A percentile compares a stretch with the other conserved stretches of the same genome.
phyloP scores from a whole-genome alignment of 2,329 filamentous ascomycete species.

The Ophiostoma triangulosporum region DNA sequence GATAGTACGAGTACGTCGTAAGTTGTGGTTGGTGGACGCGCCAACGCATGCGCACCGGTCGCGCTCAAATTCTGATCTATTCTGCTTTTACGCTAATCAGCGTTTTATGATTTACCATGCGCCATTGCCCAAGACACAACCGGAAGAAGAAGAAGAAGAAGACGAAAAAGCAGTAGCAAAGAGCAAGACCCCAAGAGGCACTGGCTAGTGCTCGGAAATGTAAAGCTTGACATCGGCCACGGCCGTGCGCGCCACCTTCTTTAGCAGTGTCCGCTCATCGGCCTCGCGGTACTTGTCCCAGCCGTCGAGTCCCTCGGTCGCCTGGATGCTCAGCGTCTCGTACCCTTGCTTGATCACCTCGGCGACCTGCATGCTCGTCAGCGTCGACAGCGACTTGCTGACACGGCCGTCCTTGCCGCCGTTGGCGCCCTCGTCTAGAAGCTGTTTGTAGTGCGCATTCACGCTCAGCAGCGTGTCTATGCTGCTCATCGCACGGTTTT shows the following conservation, averaged over 20 bases:
- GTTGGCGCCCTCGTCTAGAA: constrained; percentile 45
- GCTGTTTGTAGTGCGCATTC: constrained; percentile 71
- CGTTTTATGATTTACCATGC: not conserved
- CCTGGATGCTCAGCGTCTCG: constrained; percentile 83
- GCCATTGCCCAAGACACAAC: not conserved
- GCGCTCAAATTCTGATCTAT: not conserved
- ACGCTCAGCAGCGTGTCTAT: constrained; percentile 78
- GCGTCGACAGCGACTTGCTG: constrained; percentile 36
- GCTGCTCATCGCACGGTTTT: constrained; percentile 35
- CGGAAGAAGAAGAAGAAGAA: not conserved
- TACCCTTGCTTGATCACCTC: constrained; percentile 94
- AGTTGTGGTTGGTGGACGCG: not conserved
- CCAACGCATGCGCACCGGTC: not conserved
- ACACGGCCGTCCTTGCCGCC: constrained; percentile 25
- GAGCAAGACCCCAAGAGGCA: not conserved
- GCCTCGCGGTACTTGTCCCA: constrained; percentile 82
- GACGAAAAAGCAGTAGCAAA: not conserved
- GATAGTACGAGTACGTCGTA: too few relatives aligned
- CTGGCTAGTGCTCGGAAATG: constrained; percentile 3
- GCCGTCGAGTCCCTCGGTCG: constrained; percentile 70
- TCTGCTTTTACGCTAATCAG: not conserved
- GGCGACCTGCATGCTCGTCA: constrained; percentile 74
- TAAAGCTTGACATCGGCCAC: constrained; percentile 41
- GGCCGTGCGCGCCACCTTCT: constrained; percentile 70
- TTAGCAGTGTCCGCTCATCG: constrained; percentile 70